Evolutionary conservation across 1,139 yeast species (phyloP).

Genomic region (Yamadazyma diospyri): DNA sequence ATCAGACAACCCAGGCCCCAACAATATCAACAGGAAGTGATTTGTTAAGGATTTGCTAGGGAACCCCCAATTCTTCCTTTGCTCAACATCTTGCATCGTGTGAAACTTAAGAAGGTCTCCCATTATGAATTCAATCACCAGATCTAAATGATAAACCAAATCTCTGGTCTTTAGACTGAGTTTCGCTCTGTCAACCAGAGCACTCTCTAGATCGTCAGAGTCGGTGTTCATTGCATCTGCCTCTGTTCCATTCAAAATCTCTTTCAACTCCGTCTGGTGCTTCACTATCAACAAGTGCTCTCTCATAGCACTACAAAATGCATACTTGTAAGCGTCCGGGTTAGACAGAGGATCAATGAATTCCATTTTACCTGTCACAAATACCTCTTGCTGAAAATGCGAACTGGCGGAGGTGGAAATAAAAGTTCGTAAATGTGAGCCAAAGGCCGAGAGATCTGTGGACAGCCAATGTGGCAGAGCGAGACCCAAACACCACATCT

Average conservation of each 20-base stretch:
- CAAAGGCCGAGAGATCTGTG: too few species aligned
- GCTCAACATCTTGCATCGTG: conserved; percentile 12
- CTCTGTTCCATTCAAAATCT: conserved; percentile 6
- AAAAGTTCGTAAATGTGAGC: too few species aligned
- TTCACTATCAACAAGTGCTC: conserved; percentile 11
- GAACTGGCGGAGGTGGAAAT: background rate
- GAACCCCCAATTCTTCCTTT: conserved; percentile 11
- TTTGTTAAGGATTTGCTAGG: conserved; percentile 11
- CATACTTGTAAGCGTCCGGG: conserved; percentile 15
- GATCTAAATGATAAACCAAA: conserved; percentile 12
- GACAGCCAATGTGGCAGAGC: too few species aligned
- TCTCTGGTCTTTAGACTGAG: conserved; percentile 9
- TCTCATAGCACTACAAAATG: conserved; percentile 14
- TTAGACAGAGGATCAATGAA: conserved; percentile 10
- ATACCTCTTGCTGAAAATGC: background rate
- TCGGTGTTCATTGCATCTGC: conserved; percentile 7
- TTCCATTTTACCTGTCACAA: conserved; percentile 2
- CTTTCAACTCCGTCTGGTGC: conserved; percentile 9
- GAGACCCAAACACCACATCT: too few species aligned
- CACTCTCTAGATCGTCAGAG: background rate
- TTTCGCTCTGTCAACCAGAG: conserved; percentile 1
- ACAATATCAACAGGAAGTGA: conserved; percentile 12
- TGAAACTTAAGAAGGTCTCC: conserved; percentile 10
- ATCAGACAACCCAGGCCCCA: conserved; percentile 17
- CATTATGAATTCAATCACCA: conserved; percentile 13